Conservation (phyloP, 768 basidiomycete species). For the Xerocomellus intermedius region DNA sequence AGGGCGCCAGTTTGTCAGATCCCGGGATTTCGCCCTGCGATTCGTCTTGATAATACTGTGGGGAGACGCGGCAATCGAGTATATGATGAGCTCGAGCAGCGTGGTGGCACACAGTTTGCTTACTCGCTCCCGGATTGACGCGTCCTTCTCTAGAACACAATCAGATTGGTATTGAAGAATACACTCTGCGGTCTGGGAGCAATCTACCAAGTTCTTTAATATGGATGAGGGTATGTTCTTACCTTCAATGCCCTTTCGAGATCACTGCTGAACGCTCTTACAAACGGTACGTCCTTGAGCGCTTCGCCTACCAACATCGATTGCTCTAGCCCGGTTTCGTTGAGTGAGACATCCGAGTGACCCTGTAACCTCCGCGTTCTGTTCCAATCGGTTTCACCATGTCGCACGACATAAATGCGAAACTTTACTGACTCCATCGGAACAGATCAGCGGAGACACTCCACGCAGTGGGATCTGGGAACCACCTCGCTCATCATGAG, state of each 20-base stretch:
- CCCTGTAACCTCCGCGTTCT: conserved; percentile 62
- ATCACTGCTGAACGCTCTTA: conserved; percentile 60
- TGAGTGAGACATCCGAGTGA: conserved; percentile 63
- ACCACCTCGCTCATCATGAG: not conserved
- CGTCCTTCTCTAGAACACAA: not conserved
- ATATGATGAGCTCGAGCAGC: not conserved
- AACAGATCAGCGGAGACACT: not conserved
- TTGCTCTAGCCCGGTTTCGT: conserved; percentile 58
- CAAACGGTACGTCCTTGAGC: conserved; percentile 53
- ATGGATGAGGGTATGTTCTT: not conserved
- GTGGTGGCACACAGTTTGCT: not conserved
- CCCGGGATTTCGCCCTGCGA: not conserved
- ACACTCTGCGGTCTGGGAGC: not conserved
- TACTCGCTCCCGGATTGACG: not conserved
- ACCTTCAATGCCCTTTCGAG: conserved; percentile 63
- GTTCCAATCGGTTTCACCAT: conserved; percentile 74
- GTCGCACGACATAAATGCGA: conserved; percentile 61
- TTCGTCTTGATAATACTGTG: not conserved
- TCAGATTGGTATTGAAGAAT: not conserved
- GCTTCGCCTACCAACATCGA: conserved; percentile 42
- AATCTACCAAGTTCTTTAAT: not conserved
- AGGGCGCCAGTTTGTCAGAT: not conserved
- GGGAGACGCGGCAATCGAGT: not conserved
- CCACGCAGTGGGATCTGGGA: not conserved
- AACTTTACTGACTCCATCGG: conserved; percentile 29